Evolutionary conservation across 129 eudicot species (phyloP).

Genomic region (Centrapalus pauciflorus): DNA sequence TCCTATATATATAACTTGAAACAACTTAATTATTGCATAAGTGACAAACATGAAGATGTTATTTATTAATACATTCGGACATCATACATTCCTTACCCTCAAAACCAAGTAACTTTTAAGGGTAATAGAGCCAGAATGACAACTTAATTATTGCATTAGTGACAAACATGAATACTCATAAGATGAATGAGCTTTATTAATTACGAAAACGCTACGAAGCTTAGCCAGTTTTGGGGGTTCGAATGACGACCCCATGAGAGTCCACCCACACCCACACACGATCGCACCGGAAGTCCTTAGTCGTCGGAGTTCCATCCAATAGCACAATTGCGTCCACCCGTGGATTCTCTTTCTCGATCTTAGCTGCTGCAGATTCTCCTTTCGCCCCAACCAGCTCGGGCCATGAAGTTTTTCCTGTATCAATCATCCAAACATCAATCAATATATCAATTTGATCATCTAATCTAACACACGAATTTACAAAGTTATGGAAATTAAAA

Average conservation of each 20-base stretch:
- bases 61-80: neutral
- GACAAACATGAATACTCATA: too few species aligned
- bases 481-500: neutral
- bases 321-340: constrained; percentile 40
- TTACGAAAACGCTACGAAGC: neutral
- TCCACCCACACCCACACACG: constrained; percentile 58
- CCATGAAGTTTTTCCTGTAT: constrained; percentile 43
- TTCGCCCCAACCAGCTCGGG: constrained; percentile 47
- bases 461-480: neutral
- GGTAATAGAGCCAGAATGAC: neutral
- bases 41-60: too few species aligned
- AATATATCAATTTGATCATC: neutral
- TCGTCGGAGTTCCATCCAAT: constrained; percentile 34
- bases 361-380: constrained; percentile 32
- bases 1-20: too few species aligned
- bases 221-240: constrained; percentile 31
- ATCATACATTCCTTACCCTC: neutral
- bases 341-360: constrained; percentile 48
- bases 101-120: neutral
- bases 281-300: constrained; percentile 38
- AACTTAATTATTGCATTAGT: too few species aligned
- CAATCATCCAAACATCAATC: neutral
- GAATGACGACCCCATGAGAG: constrained; percentile 26
- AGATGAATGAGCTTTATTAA: neutral
- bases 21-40: too few species aligned